These are phyloP conservation scores for Waitea zeae DNA, from an alignment of 1,284 basidiomycete species.

Conservation along the genomic window DNA sequence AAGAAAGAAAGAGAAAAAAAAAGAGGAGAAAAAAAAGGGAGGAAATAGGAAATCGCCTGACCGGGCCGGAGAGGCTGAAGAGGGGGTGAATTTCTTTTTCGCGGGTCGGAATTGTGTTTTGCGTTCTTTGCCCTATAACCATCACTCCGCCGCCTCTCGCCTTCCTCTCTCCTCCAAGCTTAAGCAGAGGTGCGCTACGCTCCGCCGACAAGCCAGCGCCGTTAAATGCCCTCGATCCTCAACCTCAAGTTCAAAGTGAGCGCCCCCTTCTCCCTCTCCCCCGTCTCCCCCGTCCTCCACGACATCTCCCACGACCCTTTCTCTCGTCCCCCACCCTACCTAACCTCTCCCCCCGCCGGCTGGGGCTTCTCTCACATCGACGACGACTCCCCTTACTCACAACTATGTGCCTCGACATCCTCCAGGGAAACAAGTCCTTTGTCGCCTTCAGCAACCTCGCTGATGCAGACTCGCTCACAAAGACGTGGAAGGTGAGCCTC, in stretches of 20 bases:
- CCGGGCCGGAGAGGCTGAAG: too few species aligned
- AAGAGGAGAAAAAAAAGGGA: too few species aligned
- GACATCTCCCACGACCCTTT: slow-evolving; percentile 5
- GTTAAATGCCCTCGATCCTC: slow-evolving; percentile 60
- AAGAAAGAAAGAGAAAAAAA: too few species aligned
- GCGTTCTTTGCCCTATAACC: neutral
- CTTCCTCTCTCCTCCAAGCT: neutral
- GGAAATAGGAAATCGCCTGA: too few species aligned
- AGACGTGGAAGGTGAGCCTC: slow-evolving; percentile 63
- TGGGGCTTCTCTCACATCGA: neutral
- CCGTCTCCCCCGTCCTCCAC: neutral
- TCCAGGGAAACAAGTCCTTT: slow-evolving; percentile 76
- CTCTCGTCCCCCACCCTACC: slow-evolving; percentile 2
- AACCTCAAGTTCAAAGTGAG: slow-evolving; percentile 75
- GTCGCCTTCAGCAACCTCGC: slow-evolving; percentile 74
- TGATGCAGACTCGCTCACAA: slow-evolving; percentile 66
- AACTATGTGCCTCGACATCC: slow-evolving; percentile 8
- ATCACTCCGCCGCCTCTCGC: neutral
- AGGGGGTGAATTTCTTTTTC: too few species aligned
- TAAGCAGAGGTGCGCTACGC: too few species aligned
- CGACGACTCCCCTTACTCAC: slow-evolving; percentile 9
- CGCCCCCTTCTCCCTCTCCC: slow-evolving; percentile 8
- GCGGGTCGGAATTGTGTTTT: too few species aligned
- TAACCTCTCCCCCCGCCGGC: neutral
- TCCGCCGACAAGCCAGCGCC: neutral